These are phyloP conservation scores for Soucietia sequanensis DNA, from an alignment of 805 yeast genomes.

Conservation along the genomic window DNA sequence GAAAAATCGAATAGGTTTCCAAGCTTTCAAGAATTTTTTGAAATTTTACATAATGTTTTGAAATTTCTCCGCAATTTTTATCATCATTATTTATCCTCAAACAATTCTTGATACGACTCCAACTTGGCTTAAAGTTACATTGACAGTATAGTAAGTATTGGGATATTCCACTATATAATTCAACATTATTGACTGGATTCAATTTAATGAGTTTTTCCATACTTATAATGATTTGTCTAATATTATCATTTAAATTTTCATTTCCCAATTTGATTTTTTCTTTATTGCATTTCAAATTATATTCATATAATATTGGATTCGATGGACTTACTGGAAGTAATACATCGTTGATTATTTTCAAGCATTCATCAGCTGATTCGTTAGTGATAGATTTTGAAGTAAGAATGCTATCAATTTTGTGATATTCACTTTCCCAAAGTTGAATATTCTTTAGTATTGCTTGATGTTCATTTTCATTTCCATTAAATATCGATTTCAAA, in stretches of 20 bases:
- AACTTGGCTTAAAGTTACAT: conserved; percentile 50
- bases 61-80: conserved; percentile 52
- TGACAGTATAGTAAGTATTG: conserved; percentile 46
- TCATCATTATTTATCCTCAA: conserved; percentile 76
- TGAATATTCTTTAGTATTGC: conserved; percentile 14
- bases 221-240: conserved; percentile 20
- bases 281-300: conserved; percentile 24
- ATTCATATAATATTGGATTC: conserved; percentile 34
- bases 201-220: conserved; percentile 24
- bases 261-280: conserved; percentile 9
- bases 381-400: conserved; percentile 4
- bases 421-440: conserved; percentile 15
- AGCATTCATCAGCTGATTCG: conserved; percentile 21
- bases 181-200: conserved; percentile 24
- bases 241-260: conserved; percentile 1
- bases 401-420: conserved; percentile 9
- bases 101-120: conserved; percentile 60
- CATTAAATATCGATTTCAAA: conserved; percentile 10
- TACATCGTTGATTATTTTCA: conserved; percentile 22
- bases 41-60: conserved; percentile 53
- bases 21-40: conserved; percentile 36
- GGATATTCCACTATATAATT: conserved; percentile 23
- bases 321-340: conserved; percentile 41
- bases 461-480: conserved; percentile 7
- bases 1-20: conserved; percentile 43